These are phyloP conservation scores for Theileria luwenshuni DNA, from an alignment of 169 alveolate genomes.

Conservation along the genomic window DNA sequence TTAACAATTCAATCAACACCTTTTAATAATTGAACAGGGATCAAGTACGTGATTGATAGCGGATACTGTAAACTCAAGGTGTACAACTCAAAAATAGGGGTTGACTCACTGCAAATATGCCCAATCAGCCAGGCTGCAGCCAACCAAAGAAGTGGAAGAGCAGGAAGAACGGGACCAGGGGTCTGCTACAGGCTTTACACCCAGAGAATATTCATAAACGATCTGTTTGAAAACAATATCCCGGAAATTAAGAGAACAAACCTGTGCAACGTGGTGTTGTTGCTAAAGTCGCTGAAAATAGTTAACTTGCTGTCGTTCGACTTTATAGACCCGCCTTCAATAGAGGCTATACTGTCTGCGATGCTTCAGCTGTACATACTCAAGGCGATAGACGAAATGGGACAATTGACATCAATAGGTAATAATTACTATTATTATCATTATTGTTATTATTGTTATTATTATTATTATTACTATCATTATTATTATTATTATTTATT, in stretches of 20 bases:
- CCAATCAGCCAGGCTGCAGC: slow-evolving; percentile 99
- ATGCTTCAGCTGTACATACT: slow-evolving; percentile 97
- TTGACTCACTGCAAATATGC: slow-evolving; percentile 99
- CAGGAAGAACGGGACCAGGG: slow-evolving; percentile 99
- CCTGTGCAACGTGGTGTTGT: slow-evolving; percentile 97
- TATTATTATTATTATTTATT: slow-evolving; percentile 23
- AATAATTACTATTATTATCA: neutral
- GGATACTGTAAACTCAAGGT: slow-evolving; percentile 99
- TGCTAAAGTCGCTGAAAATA: slow-evolving; percentile 95
- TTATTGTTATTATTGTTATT: no score
- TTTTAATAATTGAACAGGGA: no score
- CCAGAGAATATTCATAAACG: slow-evolving; percentile 92
- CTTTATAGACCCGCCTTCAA: slow-evolving; percentile 99
- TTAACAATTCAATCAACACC: no score
- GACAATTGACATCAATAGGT: slow-evolving; percentile 81
- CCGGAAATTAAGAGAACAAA: slow-evolving; percentile 99
- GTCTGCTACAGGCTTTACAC: slow-evolving; percentile 98
- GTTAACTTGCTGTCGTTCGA: slow-evolving; percentile 95
- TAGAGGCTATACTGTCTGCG: slow-evolving; percentile 94
- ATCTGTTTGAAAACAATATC: slow-evolving; percentile 94
- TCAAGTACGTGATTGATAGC: slow-evolving; percentile 96
- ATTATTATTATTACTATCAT: slow-evolving; percentile 12
- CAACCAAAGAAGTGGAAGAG: slow-evolving; percentile 99
- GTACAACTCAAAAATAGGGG: slow-evolving; percentile 97
- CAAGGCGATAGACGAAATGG: slow-evolving; percentile 92